These are phyloP conservation scores for Sugiyamaella americana DNA, from an alignment of 805 yeast genomes.

Conservation along the genomic window DNA sequence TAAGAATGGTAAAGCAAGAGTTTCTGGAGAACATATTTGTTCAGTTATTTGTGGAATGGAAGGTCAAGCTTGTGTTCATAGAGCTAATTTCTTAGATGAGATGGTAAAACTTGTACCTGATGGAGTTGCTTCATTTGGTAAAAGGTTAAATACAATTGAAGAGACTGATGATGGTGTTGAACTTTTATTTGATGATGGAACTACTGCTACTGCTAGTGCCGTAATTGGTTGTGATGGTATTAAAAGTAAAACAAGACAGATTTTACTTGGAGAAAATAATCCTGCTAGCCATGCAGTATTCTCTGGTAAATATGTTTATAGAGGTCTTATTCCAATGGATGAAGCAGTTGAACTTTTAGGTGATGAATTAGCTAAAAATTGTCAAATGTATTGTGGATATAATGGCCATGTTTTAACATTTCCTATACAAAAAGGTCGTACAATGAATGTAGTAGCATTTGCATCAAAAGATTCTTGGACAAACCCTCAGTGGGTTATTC, in stretches of 20 bases:
- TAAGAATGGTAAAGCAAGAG: too few species aligned
- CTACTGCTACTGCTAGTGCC: not conserved
- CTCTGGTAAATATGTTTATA: not conserved
- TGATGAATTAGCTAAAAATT: too few species aligned
- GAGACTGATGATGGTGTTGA: not conserved
- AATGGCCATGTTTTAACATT: too few species aligned
- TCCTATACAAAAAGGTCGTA: too few species aligned
- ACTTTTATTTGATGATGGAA: not conserved
- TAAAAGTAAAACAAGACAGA: not conserved
- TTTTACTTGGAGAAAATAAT: not conserved
- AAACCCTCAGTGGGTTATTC: too few species aligned
- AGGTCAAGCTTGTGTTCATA: not conserved
- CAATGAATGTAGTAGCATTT: too few species aligned
- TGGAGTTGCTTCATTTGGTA: not conserved
- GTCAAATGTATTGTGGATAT: too few species aligned
- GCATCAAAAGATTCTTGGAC: too few species aligned
- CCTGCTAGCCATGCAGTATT: not conserved
- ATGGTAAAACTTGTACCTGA: not conserved
- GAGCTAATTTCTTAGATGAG: not conserved
- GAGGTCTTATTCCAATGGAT: too few species aligned
- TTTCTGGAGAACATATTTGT: too few species aligned
- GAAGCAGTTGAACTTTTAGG: too few species aligned
- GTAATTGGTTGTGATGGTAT: constrained; percentile 1
- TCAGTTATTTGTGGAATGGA: too few species aligned
- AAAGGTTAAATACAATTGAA: not conserved